Base-by-base conservation (phyloP, 2,329 filamentous ascomycete genomes). In the Ophiostoma quercus region DNA sequence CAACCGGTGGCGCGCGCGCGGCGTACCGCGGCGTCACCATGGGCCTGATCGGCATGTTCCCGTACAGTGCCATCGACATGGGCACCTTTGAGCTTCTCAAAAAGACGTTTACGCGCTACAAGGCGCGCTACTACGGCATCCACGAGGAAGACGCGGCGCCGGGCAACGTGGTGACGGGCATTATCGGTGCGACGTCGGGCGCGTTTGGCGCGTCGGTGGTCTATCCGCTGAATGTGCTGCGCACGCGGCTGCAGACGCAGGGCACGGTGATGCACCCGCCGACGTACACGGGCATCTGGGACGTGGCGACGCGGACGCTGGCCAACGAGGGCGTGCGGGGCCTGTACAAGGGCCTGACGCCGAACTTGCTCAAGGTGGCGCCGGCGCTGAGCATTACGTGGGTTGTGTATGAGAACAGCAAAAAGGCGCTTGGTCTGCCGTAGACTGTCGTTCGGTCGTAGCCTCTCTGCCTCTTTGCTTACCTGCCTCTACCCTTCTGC, bases 81-180 rank as follows among this genome's bases (percentile, higher is more conserved):
- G 92, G 92, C 73, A 97, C 92, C 0, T 99, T 98, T 76, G 95
- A 99, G 80, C 88, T 95, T 71, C 85, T 97, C 72, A 99, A 99
- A 80, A 87, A 86, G 66, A 84, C 84, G 8, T 88, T 96, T 73
- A 86, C 90, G 43, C 81, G 81, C 3, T 89, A 89, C 73, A 91
- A 92, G 76, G 91, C 92, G 14, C 88, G 86, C 71, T 80, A 84
- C 43, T 80, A 86, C 11, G 87, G 89, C 62, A 88, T 91, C 74
- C 89, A 92, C 75, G 92, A 97, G 78, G 92, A 96, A 74, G 92
- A 97, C 74, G 89, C 65, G 37, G 84, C 87, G 47, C 90, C 92
- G 7, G 91, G 90, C 72, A 95, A 94, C 73, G 88, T 97, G 74
- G 86, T 88, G 41, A 95, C 94, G 5, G 95, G 92, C 67, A 86